These are phyloP conservation scores for Aspergillus fijiensis DNA, from an alignment of 2,329 filamentous ascomycete genomes.

Conservation along the genomic window DNA sequence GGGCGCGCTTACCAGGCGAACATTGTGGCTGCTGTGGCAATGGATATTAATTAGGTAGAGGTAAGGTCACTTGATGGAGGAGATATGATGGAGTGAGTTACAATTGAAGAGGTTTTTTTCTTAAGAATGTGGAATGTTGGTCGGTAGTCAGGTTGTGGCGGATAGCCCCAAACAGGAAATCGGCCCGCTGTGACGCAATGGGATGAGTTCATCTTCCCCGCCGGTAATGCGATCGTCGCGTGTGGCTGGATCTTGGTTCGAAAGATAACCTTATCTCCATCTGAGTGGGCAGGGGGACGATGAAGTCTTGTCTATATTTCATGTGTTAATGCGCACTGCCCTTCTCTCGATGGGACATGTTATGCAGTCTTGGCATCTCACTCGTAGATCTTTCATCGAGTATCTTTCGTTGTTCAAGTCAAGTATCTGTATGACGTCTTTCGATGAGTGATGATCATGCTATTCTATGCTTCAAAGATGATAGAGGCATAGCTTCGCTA, in stretches of 20 bases:
- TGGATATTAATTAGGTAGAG: not conserved
- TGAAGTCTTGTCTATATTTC: no score
- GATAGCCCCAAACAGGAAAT: not conserved
- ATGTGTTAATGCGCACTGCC: not conserved
- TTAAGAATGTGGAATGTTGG: not conserved
- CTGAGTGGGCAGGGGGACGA: no score
- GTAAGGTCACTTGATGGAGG: not conserved
- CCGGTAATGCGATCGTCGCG: not conserved
- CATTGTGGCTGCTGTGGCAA: not conserved
- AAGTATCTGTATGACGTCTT: no score
- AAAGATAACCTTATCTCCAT: not conserved
- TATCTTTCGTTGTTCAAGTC: no score
- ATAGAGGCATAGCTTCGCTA: no score
- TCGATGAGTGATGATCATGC: no score
- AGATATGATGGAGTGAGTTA: not conserved
- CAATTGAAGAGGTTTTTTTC: not conserved
- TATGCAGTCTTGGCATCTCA: no score
- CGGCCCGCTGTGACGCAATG: constrained; percentile 6
- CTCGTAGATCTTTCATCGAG: no score
- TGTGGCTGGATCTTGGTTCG: not conserved
- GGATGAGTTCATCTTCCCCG: not conserved
- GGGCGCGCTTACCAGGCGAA: not conserved
- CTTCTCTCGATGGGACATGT: not conserved
- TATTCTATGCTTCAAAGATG: no score
- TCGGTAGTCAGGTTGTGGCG: not conserved